Evolutionary conservation across 2,329 filamentous ascomycete species (phyloP), one percentile per base, ranked within the genome.

Genomic region (Sporothrix euskadiensis): DNA sequence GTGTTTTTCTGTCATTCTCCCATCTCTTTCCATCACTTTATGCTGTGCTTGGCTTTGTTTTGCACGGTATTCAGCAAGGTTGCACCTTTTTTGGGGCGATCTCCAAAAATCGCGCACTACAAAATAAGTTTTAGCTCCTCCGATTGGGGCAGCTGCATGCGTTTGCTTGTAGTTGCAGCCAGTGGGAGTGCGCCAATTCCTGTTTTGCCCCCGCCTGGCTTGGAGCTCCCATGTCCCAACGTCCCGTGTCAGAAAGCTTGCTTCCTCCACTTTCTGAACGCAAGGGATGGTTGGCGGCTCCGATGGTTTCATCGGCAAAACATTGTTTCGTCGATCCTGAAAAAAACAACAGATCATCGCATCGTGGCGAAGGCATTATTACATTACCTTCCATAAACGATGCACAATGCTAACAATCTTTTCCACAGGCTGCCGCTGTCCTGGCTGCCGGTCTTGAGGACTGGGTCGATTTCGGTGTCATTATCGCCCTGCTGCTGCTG

Each of bases 401-500:
- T 39, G 6, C n/a, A 22, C 7, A 3, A 63, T 68, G 44, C 68
- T 71, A 49, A 71, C 71, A 63, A 35, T 30, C 68, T 47, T 57
- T 26, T 73, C 49, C 10, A 32, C 30, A 90, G 89, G 87, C 89
- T 83, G 92, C 93, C 75, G 92, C 92, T 78, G 86, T 94, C 79
- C 88, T 97, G 74, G 93, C 94, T 80, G 92, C 91, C 75, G 92
- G 92, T 89, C 89, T 97, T 57, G 83, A 92, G 83, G 92, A 96
- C 79, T 97, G 94, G 94, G 92, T 97, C 76, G 94, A 97, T 85
- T 95, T 97, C 80, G 94, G 93, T 86, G 93, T 97, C 80, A 97
- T 97, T 78, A 94, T 91, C 82, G 77, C 75, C 80, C 87, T 97
- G 69, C 88, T 97, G 10, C 81, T 97, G 77, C 91, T 97, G 76